Evolutionary conservation across 768 basidiomycete species (phyloP).

Genomic region (Suillus fuscotomentosus): DNA sequence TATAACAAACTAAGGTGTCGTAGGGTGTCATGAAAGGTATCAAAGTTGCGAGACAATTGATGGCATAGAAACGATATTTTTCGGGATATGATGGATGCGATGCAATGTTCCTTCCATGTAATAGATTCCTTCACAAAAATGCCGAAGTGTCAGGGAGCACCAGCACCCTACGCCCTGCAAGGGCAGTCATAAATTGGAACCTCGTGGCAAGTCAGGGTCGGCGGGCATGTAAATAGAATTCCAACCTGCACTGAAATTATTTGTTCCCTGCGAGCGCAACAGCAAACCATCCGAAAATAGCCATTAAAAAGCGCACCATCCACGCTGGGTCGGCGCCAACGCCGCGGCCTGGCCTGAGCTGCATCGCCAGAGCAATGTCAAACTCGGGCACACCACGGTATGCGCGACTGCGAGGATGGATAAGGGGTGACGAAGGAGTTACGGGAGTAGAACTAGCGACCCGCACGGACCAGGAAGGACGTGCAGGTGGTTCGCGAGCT

Average conservation of each 20-base stretch:
- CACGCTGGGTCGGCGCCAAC: constrained; percentile 72
- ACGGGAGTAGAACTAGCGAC: constrained; percentile 20
- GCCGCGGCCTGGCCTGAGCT: constrained; percentile 70
- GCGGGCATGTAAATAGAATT: background rate
- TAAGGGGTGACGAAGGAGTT: constrained; percentile 11
- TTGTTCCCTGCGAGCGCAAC: constrained; percentile 47
- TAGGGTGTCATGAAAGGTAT: background rate
- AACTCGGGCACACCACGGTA: constrained; percentile 43
- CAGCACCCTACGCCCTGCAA: constrained; percentile 1
- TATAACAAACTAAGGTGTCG: background rate
- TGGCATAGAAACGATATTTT: background rate
- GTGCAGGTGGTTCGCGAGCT: constrained; percentile 16
- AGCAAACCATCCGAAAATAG: constrained; percentile 76
- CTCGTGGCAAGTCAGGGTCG: background rate
- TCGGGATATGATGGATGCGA: background rate
- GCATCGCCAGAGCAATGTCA: constrained; percentile 77
- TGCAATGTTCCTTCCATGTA: background rate
- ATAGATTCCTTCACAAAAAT: constrained; percentile 16
- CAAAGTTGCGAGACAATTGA: background rate
- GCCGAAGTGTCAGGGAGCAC: constrained; percentile 8
- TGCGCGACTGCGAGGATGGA: constrained; percentile 23
- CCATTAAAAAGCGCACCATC: constrained; percentile 79
- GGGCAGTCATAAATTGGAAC: background rate
- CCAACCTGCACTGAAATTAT: constrained; percentile 7
- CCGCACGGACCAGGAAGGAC: constrained; percentile 32